These are phyloP conservation scores for Cicer chorassanicum DNA, from an alignment of 306 rosid genomes.

Conservation along the genomic window DNA sequence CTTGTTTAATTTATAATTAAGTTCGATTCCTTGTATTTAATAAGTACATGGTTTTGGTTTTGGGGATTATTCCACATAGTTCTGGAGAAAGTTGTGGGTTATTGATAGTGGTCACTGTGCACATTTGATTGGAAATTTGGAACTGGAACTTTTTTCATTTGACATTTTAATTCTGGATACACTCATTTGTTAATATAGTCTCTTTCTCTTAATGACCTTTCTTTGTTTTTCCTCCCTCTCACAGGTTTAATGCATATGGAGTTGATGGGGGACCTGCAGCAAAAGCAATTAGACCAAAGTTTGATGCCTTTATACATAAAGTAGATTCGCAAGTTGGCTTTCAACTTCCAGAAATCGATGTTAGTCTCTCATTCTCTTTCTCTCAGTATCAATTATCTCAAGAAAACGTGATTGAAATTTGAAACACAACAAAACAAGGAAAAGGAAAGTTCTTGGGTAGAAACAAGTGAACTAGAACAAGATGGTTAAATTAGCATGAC, in stretches of 20 bases:
- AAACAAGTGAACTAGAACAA: constrained; percentile 1
- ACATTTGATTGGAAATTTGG: constrained; percentile 6
- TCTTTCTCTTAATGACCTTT: constrained; percentile 9
- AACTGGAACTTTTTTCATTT: constrained; percentile 17
- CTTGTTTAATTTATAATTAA: constrained; percentile 3
- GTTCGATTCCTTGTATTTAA: background rate
- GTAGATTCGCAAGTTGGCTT: constrained; percentile 52
- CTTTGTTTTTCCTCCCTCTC: background rate
- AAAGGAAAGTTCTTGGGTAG: constrained; percentile 14
- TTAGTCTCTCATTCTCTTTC: constrained; percentile 46
- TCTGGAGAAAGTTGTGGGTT: constrained; percentile 1
- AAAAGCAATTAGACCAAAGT: constrained; percentile 58
- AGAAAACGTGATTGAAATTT: constrained; percentile 26
- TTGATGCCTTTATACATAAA: constrained; percentile 50
- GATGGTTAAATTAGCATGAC: constrained; percentile 10
- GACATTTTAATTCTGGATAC: constrained; percentile 28
- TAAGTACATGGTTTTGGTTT: background rate
- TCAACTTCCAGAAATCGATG: constrained; percentile 60
- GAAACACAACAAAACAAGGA: constrained; percentile 1
- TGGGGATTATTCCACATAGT: background rate
- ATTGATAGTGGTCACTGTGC: background rate
- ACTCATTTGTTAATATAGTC: constrained; percentile 1
- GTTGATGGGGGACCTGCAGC: constrained; percentile 60
- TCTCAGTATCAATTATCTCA: constrained; percentile 1
- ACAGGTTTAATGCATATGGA: constrained; percentile 61